These are phyloP conservation scores for Schwanniomyces sp. DNA, from an alignment of 805 yeast genomes.

Conservation along the genomic window DNA sequence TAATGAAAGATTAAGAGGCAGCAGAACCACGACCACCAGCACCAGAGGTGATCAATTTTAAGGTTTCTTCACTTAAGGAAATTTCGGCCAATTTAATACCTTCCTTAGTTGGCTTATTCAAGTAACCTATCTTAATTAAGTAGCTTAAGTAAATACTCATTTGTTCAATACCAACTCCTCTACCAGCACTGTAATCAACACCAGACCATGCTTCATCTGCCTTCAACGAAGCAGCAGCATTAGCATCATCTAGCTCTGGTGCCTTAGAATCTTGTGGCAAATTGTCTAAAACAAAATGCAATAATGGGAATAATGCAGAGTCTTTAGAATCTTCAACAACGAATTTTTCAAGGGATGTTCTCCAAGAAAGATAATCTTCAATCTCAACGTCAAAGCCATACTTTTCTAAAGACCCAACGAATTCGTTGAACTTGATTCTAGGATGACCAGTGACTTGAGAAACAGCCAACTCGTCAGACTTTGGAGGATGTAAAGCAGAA, in stretches of 20 bases:
- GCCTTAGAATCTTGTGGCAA: conserved; percentile 90
- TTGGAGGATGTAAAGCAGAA: conserved; percentile 75
- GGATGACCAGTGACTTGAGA: conserved; percentile 99
- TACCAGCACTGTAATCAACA: conserved; percentile 64
- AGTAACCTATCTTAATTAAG: conserved; percentile 75
- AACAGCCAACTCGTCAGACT: conserved; percentile 55
- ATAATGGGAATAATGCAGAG: conserved; percentile 86
- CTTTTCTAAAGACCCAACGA: conserved; percentile 58
- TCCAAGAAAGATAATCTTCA: conserved; percentile 79
- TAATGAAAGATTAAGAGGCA: conserved; percentile 28
- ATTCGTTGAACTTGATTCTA: conserved; percentile 76
- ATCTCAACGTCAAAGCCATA: conserved; percentile 73
- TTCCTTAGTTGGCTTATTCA: conserved; percentile 56
- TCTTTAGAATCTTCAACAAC: conserved; percentile 76
- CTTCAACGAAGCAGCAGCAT: conserved; percentile 69
- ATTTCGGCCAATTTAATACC: conserved; percentile 58
- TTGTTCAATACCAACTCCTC: conserved; percentile 67
- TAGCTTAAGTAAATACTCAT: conserved; percentile 80
- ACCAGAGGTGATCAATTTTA: conserved; percentile 57
- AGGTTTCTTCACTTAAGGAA: conserved; percentile 54
- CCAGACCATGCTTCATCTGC: conserved; percentile 65
- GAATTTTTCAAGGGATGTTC: conserved; percentile 66
- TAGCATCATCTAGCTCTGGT: conserved; percentile 88
- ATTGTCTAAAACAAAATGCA: conserved; percentile 92
- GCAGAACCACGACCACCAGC: conserved; percentile 78